Percentiles rank a stretch among this genome's conserved stretches.
phyloP scores from a whole-genome alignment of 345 rosid genomes.

The Nasturtium officinale region DNA sequence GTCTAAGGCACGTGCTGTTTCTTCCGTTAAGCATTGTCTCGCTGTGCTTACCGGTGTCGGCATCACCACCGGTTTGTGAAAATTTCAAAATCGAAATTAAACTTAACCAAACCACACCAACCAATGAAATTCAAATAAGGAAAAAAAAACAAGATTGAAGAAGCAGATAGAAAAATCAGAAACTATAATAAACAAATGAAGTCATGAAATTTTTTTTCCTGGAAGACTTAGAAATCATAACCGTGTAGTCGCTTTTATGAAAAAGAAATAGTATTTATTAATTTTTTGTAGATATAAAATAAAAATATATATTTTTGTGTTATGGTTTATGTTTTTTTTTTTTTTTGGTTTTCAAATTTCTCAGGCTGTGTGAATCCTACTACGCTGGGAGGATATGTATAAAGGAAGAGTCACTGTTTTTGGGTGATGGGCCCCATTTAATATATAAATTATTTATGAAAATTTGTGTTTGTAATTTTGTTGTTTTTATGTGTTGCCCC shows the following conservation, averaged over 20 bases:
- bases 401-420: slow-evolving; percentile 44
- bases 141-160: not conserved
- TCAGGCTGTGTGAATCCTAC: slow-evolving; percentile 14
- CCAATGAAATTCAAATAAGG: not conserved
- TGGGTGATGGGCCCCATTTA: slow-evolving; percentile 28
- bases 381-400: slow-evolving; percentile 33
- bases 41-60: slow-evolving; percentile 66
- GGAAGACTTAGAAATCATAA: slow-evolving; percentile 31
- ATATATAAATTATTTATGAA: slow-evolving; percentile 19
- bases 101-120: slow-evolving; percentile 29
- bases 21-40: slow-evolving; percentile 68
- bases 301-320: too few species aligned
- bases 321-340: slow-evolving; percentile 4
- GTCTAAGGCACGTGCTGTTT: slow-evolving; percentile 63
- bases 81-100: not conserved
- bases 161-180: not conserved
- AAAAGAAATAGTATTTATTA: slow-evolving; percentile 14
- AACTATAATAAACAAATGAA: slow-evolving; percentile 12
- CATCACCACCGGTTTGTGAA: slow-evolving; percentile 50
- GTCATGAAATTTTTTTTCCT: slow-evolving; percentile 11
- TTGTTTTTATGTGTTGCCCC: slow-evolving; percentile 32
- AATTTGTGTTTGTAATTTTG: slow-evolving; percentile 7
- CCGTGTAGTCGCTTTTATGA: slow-evolving; percentile 30
- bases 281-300: not conserved
- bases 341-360: slow-evolving; percentile 11